Base-by-base conservation (phyloP, 768 basidiomycete species). In the Xerocomellus intermedius region DNA sequence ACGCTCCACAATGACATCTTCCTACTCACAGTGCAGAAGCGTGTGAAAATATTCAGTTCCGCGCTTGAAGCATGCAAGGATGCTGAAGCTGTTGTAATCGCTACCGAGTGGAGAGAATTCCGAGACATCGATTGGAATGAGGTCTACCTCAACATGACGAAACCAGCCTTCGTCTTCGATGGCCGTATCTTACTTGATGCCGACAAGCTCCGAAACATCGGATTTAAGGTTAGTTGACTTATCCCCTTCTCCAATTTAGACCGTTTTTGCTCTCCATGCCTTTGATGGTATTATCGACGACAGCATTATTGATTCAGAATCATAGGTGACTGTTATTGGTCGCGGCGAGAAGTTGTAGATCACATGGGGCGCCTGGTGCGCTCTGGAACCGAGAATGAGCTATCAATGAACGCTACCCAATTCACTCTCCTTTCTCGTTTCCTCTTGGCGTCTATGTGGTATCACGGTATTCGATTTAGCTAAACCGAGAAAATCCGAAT, bases 81-180 rank as follows among this genome's bases (percentile, higher is more conserved):
- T 56, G 86, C 91, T 42, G 97, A 98, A 71, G 96, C 94, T 4
- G 84, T 99, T 59, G 91, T 98, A 45, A 87, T 99, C 63, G 93
- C 92, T 26, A 99, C 97, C 3, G 96, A 96, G 74, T 97, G 94
- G 96, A 91, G 88, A 71, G 95, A 98, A 74, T 99, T 99, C 83
- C 82, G 82, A 67, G 82, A 87, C 37, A 89, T 99, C 60, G 86
- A 95, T 74, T 99, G 97, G 97, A 71, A 82, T 63, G 75, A 76
- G 35, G 89, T 98, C 39, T 97, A 98, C 75, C 71, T 76, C 48
- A 74, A 79, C 66, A 98, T 98, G 93, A 90, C 88, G 67, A 97
- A 98, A 79, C 97, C 97, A n/a, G 96, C 97, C 5, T 98, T 97
- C 68, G 81, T 99, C 60, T 98, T 98, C 66, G 96, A 98, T 69